These are phyloP conservation scores for Entomortierella parvispora DNA, from an alignment of 192 early-diverging fungal genomes.

Conservation along the genomic window DNA sequence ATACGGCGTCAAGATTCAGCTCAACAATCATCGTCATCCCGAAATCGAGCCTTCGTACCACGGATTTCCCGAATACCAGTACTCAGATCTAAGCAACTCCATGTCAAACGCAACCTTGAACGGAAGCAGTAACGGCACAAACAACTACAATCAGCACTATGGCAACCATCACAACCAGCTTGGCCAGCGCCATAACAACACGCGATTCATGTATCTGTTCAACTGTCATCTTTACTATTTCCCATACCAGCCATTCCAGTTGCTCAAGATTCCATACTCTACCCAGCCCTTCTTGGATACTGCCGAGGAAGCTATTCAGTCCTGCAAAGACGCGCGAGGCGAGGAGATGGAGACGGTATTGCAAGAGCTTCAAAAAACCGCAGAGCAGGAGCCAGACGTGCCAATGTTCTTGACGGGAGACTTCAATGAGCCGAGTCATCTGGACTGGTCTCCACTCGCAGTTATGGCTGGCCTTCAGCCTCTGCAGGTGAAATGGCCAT, in stretches of 20 bases:
- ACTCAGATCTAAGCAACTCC: constrained; percentile 1
- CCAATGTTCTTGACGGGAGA: constrained; percentile 53
- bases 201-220: constrained; percentile 52
- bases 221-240: constrained; percentile 53
- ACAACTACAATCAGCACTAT: background rate
- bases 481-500: constrained; percentile 38
- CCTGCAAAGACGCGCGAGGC: constrained; percentile 32
- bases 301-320: constrained; percentile 43
- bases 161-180: background rate
- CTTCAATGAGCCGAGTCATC: constrained; percentile 55
- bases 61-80: constrained; percentile 16
- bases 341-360: constrained; percentile 40
- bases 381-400: constrained; percentile 33
- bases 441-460: constrained; percentile 50
- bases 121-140: background rate
- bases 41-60: constrained; percentile 26
- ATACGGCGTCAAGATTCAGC: constrained; percentile 53
- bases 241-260: constrained; percentile 56
- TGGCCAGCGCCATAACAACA: background rate
- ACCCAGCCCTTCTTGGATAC: constrained; percentile 35
- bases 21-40: constrained; percentile 45
- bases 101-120: background rate
- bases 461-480: constrained; percentile 48
- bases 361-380: constrained; percentile 29
- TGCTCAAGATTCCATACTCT: constrained; percentile 51